These are phyloP conservation scores for Ambrosia hybrid DNA, from an alignment of 140 eudicot species.

Conservation along the genomic window DNA sequence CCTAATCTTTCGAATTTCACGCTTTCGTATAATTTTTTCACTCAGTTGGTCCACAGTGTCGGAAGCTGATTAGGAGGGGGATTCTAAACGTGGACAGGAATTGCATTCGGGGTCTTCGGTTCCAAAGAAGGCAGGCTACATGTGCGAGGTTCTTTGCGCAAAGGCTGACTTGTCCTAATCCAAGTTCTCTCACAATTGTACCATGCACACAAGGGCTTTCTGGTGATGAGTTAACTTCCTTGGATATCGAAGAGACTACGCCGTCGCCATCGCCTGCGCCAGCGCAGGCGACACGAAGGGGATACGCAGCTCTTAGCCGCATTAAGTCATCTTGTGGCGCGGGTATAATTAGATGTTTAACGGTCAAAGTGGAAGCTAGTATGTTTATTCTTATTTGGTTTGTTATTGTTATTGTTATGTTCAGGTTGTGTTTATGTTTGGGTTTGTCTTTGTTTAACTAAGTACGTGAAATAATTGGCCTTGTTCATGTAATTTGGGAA, in stretches of 20 bases:
- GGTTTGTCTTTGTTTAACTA: too few relatives aligned
- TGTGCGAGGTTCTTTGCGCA: constrained; percentile 36
- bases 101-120: constrained; percentile 48
- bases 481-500: too few relatives aligned
- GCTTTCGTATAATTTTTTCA: constrained; percentile 52
- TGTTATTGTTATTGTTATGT: too few relatives aligned
- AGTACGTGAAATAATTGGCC: too few relatives aligned
- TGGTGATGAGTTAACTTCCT: background rate
- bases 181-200: background rate
- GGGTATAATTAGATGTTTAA: background rate
- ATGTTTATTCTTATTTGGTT: too few relatives aligned
- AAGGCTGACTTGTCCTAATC: constrained; percentile 23
- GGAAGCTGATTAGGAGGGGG: constrained; percentile 28
- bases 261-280: background rate
- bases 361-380: constrained; percentile 1
- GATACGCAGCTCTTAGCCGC: constrained; percentile 35
- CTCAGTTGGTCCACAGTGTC: constrained; percentile 49
- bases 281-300: background rate
- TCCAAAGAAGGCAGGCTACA: constrained; percentile 42
- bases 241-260: background rate
- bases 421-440: too few relatives aligned
- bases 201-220: constrained; percentile 20
- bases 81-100: constrained; percentile 48
- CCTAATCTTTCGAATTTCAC: constrained; percentile 44
- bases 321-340: background rate